Evolutionary conservation across 345 rosid species (phyloP), one percentile per base, ranked within the genome.

Genomic region (Lumnitzera racemosa): DNA sequence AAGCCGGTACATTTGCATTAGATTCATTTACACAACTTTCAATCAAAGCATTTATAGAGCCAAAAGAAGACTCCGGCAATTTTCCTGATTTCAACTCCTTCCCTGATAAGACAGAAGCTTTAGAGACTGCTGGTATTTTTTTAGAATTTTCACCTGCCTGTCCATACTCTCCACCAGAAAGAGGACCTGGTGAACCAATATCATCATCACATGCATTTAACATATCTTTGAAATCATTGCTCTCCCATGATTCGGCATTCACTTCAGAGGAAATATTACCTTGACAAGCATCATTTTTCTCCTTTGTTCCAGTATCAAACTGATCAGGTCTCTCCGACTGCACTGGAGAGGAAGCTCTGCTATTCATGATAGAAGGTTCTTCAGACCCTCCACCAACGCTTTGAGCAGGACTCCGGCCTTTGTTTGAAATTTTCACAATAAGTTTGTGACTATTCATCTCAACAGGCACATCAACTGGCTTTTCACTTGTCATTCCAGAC

Each of bases 1-100:
- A 74, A 53, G 71, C 36, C 31, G 74, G 70, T 12, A 70, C 77
- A 77, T 61, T 79, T 23, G 83, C 78, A 70, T 88, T 91, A 1
- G 94, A 80, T 56, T 69, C 71, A 73, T 87, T 84, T 2, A 67
- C 92, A 75, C 98, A 91, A 63, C 97, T 94, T 70, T 94, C 99
- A 66, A 88, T 73, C 69, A 94, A 67, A 48, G 96, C 96, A 84
- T 87, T 79, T 64, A 92, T 89, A 46, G 94, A 81, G 58, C 87
- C 78, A 61, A 69, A 81, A 56, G 96, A 76, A 57, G 79, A 77
- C 53, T 89, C 91, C n/a, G 63, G 76, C 61, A 74, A 58, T 66
- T 86, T 76, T 46, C 67, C 83, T 20, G 80, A 31, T 72, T 75
- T 85, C 36, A 67, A 47, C 15, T 76, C 89, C 59, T 74, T 67